Base-by-base conservation (phyloP, 1,284 basidiomycete genomes). In the Ustilago bromivora region DNA sequence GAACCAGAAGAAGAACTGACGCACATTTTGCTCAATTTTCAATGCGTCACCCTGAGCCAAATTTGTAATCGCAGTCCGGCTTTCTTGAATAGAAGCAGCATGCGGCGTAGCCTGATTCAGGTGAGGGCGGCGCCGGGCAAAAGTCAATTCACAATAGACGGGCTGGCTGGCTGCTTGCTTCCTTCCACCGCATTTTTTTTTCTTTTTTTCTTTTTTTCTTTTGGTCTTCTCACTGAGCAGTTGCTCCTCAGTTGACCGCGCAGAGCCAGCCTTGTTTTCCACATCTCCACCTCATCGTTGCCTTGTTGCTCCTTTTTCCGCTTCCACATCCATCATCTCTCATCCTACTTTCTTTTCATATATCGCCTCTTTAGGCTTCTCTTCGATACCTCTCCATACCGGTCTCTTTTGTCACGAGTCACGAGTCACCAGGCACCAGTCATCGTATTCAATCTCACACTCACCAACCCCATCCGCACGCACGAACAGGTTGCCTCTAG, bases 261-360 rank as follows among this genome's bases (percentile, higher is more conserved):
- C 57, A 51, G 57, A 59, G 57, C 57, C 57, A 61, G 59, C 59
- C 32, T 55, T 38, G 36, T 38, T 55, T n/a, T 5, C 13, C 60
- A 12, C 63, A 34, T 40, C 54, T 61, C 65, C 58, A 61, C 58
- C 58, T 67, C 58, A 56, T 57, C 53, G 28, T 51, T 59, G 36
- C 34, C 34, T 36, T 23, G 31, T 35, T 38, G 28, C 19, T 36
- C 49, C 58, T 59, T 52, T 46, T 51, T 46, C 38, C 34, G 34
- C 51, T 47, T 40, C 31, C 31, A 41, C 40, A 9, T 32, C 13
- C 49, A 51, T 51, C 49, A 28, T 41, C 57, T 47, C 43, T 31
- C 23, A 28, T 28, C 4, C 9, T 23, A 19, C 32, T 46, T 40
- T 60, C 43, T n/a, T 32, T 38, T 40, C 40, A 23, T 28, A 46